These are phyloP conservation scores for Rhododendron simsii DNA, from an alignment of 148 eudicot genomes.

Conservation along the genomic window DNA sequence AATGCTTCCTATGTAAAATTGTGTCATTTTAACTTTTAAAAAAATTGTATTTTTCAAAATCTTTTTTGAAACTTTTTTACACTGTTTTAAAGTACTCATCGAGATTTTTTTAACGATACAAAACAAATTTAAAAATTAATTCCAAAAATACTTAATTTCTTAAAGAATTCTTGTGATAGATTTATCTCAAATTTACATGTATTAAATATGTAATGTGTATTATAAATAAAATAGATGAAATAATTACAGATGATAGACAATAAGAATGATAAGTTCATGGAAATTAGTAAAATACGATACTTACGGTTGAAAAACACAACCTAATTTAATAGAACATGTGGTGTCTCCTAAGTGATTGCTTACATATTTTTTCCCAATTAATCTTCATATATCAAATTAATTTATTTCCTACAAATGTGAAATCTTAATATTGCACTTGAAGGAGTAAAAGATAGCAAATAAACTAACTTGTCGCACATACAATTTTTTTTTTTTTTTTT, in stretches of 20 bases:
- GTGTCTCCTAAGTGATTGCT: neutral
- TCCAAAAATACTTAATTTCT: neutral
- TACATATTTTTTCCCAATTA: neutral
- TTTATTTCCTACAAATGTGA: neutral
- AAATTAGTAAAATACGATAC: no score
- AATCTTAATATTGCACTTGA: neutral
- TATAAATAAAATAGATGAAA: neutral
- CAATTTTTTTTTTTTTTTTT: no score
- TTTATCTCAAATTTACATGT: neutral
- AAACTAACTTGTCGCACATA: neutral
- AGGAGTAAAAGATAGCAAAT: neutral
- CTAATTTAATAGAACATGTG: neutral
- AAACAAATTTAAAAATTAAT: no score
- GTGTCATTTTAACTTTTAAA: no score
- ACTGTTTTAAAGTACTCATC: no score
- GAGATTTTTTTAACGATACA: no score
- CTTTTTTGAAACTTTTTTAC: no score
- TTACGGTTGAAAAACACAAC: neutral
- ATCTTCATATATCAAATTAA: no score
- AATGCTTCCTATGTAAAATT: no score
- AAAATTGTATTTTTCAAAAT: no score
- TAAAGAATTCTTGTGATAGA: neutral
- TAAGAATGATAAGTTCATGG: neutral
- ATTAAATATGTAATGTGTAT: neutral
- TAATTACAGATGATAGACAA: neutral